Base-by-base conservation (phyloP, 345 rosid genomes). In the Gossypium sturtianum region DNA sequence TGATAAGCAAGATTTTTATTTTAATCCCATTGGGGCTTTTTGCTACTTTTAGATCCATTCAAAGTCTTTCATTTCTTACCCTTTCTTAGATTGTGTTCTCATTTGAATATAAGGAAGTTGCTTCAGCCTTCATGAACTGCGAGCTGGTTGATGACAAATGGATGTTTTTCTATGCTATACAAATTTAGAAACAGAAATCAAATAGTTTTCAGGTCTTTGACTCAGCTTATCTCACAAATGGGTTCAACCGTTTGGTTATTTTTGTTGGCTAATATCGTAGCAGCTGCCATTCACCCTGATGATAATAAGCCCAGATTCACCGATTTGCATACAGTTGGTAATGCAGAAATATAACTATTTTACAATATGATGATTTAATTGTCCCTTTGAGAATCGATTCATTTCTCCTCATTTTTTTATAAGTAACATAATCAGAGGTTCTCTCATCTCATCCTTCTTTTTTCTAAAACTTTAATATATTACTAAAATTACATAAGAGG, bases 211-310 rank as follows among this genome's bases (percentile, higher is more conserved):
- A 41, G 53, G 49, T 58, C 27, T 52, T 70, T 12, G 12, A 34
- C 4, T 66, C 7, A 72, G 60, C 43, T 38, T 75, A 47, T 54
- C 19, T 71, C 79, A 66, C 47, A 63, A 74, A 83, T 84, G 89
- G 80, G 70, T 78, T 61, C 84, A 58, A 77, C 79, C 73, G 63
- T 45, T 80, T 78, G 81, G 79, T 76, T 69, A 3, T 78, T 77
- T 72, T 56, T 77, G 79, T 78, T 89, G 68, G 43, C 80, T 29
- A 27, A 19, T 67, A 19, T 5, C 57, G 29, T 72, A 51, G 70
- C 74, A 63, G 83, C 86, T 5, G 29, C 2, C 3, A 85, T 86
- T 20, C 15, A 83, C 17, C 1, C 0, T 22, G 12, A 7, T 12
- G 88, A 81, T 71, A 5, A 84, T 85, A 79, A 81, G 86, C 41